Evolutionary conservation across 2,329 filamentous ascomycete genomes (phyloP), one percentile per base, ranked within the genome.

Genomic region (Alternaria brassicae): DNA sequence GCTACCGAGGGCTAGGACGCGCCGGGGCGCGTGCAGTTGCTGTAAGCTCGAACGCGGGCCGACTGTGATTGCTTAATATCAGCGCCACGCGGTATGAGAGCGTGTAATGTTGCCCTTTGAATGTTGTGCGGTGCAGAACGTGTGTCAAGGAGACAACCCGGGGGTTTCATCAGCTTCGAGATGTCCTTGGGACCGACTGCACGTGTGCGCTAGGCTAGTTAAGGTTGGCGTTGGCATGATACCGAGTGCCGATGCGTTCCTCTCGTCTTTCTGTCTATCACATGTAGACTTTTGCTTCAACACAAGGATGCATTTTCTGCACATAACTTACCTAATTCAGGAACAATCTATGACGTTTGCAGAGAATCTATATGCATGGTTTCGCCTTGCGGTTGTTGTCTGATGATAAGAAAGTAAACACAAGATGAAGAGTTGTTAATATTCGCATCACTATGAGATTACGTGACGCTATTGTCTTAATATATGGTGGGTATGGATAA

Each of bases 321-420:
- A 39, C 13, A 8, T 13, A 32, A n/a, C 13, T 17, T 12, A 27
- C 41, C 8, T 17, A 44, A 0, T 9, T 4, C 1, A n/a, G 41
- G 15, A 44, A 5, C 2, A 17, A 12, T 27, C 12, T n/a, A 17
- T 44, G n/a, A 15, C 40, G 25, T 27, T n/a, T 17, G n/a, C 25
- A 45, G 25, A 44, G 6, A n/a, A 19, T 28, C 25, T 78, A 87
- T 87, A 4, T 79, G 85, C 37, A 85, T 36, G 86, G 86, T 0
- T 36, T 5, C 3, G 87, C 86, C 0, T 56, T 5, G 19, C 15
- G 37, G 15, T 39, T 19, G 15, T 40, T 8, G n/a, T 39, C n/a
- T 8, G 6, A 39, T 7, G 8, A 19, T 19, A 7, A 39, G 19
- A 15, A 6, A 15, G 9, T 4, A 4, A 23, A 5, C 1, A 7